Evolutionary conservation across 2,329 filamentous ascomycete species (phyloP), one percentile per base, ranked within the genome.

Genomic region (Venturia effusa): DNA sequence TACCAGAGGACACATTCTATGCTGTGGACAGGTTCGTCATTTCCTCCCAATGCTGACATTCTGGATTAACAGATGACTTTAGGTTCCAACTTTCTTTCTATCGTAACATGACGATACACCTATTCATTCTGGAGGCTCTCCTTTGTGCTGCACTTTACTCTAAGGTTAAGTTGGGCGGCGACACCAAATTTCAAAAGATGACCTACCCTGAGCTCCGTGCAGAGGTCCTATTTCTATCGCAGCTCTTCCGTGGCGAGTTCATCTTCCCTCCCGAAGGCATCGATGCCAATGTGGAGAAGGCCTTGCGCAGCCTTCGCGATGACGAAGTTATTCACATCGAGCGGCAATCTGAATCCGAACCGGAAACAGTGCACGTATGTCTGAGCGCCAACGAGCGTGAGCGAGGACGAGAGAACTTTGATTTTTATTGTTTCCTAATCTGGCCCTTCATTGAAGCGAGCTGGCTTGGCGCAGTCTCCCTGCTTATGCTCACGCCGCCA

Each of bases 391-490:
- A 83, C 3, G 94, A 99, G 74, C 83, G 92, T 22, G 80, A 83
- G 37, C 86, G 83, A 7, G 94, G 94, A 1, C 81, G 93, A 43
- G 94, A 99, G 75, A 97, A 97, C 70, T 99, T 89, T 71, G 94
- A 99, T 72, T 99, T 99, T 75, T 97, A 97, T 77, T 97, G 93
- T 77, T 99, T 97, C 80, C 78, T 99, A 24, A 91, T 99, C 67
- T 99, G 94, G 94, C 94, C 94, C 0, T 99, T 99, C 69, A 92
- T 97, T 68, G 94, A 99, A 75, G 89, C 92, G 0, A 88, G 84
- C 62, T 99, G 94, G 94, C 83, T 99, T 1, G 92, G 91, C 13
- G 89, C 92, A 0, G 88, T 97, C 0, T 91, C 89, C 0, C 80
- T 97, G 0, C 88, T 96, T 79, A 92, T 93, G 55, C 81, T 97